phyloP scores from a whole-genome alignment of 2,329 filamentous ascomycete genomes.

The Diaporthe capsici region DNA sequence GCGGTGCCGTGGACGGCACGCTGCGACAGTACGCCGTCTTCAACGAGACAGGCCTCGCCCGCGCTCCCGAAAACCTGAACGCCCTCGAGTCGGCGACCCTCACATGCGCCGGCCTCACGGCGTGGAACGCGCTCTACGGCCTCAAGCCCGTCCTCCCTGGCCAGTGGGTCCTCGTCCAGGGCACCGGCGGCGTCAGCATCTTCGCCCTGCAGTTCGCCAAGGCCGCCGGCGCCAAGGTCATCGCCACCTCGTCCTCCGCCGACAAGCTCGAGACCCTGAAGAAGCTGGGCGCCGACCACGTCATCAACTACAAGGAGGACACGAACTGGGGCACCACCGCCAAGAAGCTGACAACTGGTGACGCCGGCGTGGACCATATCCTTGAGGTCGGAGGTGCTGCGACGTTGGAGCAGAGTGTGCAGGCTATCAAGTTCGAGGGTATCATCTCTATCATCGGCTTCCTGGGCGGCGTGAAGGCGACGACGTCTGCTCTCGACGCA shows the following conservation, averaged over 20 bases:
- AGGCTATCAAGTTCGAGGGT: slow-evolving; percentile 51
- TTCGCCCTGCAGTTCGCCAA: slow-evolving; percentile 71
- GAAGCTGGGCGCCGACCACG: slow-evolving; percentile 66
- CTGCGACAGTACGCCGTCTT: slow-evolving; percentile 78
- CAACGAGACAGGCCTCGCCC: slow-evolving; percentile 76
- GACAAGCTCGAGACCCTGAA: slow-evolving; percentile 65
- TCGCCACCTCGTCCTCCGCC: slow-evolving; percentile 68
- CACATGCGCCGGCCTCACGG: slow-evolving; percentile 72
- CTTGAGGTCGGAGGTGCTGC: slow-evolving; percentile 69
- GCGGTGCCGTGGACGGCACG: slow-evolving; percentile 77
- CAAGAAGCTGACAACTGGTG: slow-evolving; percentile 60
- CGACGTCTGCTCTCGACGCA: slow-evolving; percentile 67
- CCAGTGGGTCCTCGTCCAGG: slow-evolving; percentile 74
- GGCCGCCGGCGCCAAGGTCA: slow-evolving; percentile 68
- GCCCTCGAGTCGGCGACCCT: slow-evolving; percentile 69
- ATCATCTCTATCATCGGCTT: slow-evolving; percentile 58
- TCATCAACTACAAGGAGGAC: slow-evolving; percentile 70
- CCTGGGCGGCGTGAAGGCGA: slow-evolving; percentile 58
- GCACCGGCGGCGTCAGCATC: slow-evolving; percentile 78
- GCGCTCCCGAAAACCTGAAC: slow-evolving; percentile 69
- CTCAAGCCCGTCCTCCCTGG: slow-evolving; percentile 67
- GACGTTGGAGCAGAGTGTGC: slow-evolving; percentile 60
- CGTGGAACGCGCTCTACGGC: slow-evolving; percentile 77
- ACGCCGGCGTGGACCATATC: slow-evolving; percentile 65
- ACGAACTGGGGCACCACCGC: slow-evolving; percentile 68